Conservation (phyloP, 129 eudicot genomes). For the Sambucus nigra region DNA sequence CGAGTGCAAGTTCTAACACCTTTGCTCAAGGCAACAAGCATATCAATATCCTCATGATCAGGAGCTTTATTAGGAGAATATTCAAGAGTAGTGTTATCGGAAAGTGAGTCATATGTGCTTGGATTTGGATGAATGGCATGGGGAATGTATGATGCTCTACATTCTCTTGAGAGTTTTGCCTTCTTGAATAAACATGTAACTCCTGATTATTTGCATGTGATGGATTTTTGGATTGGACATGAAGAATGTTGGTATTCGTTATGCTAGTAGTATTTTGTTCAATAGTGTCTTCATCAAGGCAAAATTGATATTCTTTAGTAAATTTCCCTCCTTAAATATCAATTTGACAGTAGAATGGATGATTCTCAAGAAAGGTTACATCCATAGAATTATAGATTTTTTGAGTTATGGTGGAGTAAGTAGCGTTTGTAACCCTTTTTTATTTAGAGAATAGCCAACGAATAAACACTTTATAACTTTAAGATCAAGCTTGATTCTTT, state of each 20-base stretch:
- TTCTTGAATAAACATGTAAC: too few species aligned
- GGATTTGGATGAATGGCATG: too few species aligned
- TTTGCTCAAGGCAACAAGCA: not conserved
- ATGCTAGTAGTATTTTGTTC: not conserved
- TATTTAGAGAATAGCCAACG: not conserved
- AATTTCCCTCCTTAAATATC: not conserved
- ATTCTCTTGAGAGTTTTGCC: too few species aligned
- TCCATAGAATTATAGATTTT: constrained; percentile 1
- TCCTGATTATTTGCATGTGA: too few species aligned
- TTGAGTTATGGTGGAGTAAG: not conserved
- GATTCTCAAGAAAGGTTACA: constrained; percentile 5
- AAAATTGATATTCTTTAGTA: not conserved
- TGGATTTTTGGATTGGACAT: too few species aligned
- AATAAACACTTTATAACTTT: not conserved
- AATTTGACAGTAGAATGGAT: not conserved
- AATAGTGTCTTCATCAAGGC: too few species aligned
- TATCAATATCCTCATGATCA: not conserved
- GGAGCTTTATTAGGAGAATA: too few species aligned
- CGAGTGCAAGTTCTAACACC: not conserved
- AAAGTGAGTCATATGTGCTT: too few species aligned
- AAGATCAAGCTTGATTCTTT: not conserved
- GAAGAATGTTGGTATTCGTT: too few species aligned
- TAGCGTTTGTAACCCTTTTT: constrained; percentile 1
- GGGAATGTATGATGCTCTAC: too few species aligned
- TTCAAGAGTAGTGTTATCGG: too few species aligned